Evolutionary conservation across 768 basidiomycete species (phyloP), one percentile per base, ranked within the genome.

Genomic region (Tephrocybe sp.): DNA sequence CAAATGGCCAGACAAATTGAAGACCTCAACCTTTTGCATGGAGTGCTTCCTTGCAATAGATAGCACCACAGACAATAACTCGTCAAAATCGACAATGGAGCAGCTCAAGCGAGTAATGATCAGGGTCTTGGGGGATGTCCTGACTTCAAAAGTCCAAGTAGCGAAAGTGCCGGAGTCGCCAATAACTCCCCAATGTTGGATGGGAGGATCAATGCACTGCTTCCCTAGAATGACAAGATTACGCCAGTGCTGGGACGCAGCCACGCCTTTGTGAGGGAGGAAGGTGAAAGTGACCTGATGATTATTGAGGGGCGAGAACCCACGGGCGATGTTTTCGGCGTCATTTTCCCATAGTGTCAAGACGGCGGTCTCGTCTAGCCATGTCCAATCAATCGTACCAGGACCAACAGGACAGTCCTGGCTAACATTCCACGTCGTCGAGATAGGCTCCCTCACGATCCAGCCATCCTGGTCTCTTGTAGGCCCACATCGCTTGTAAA

Each of bases 241-340:
- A 26, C 75, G 63, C 42, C 62, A 62, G 27, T 75, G 56, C 43
- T 70, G 70, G 55, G 70, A 78, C 11, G 70, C 72, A n/a, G 71
- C 77, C 9, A 81, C 73, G n/a, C 80, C 79, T 16, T 65, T 51
- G 47, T 67, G 55, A 1, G 80, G 74, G 19, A 79, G 68, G 58
- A 69, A 78, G 1, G 75, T 54, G 49, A 72, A 70, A n/a, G 55
- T 65, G 42, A 49, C 41, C n/a, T 39, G 31, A 19, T 31, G 25
- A 19, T 47, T 18, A 22, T 45, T 22, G n/a, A 53, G n/a, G 5
- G 37, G 21, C 12, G 40, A 34, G 19, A 27, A 40, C 7, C 52
- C 48, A 32, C 54, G 49, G 9, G 51, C 49, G 45, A 74, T 58
- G 22, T 65, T 66, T 12, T 64, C 53, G 35, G 66, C 66, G 46